phyloP scores from a whole-genome alignment of 495 filamentous ascomycete genomes.

The Aspergillus taichungensis region DNA sequence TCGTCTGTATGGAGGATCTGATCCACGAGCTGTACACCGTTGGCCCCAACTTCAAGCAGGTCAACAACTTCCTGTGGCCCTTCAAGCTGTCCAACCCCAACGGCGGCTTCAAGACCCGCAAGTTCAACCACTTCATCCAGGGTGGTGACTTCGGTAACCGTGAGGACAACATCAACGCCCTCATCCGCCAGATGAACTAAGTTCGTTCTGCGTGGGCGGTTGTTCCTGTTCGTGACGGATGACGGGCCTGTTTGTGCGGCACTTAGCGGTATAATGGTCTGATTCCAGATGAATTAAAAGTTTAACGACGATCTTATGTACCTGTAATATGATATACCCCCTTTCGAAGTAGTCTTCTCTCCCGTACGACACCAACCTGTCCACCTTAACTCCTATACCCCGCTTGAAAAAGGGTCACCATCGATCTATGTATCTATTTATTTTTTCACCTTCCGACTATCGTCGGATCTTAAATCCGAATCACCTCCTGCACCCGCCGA shows the following conservation, averaged over 20 bases:
- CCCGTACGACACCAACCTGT: no score
- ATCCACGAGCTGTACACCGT: constrained; percentile 99
- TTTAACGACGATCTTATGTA: constrained; percentile 28
- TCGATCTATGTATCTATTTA: no score
- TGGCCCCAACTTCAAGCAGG: constrained; percentile 99
- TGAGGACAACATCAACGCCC: constrained; percentile 95
- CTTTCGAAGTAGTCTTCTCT: no score
- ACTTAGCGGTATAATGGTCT: constrained; percentile 37
- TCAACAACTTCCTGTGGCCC: constrained; percentile 99
- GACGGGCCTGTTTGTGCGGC: constrained; percentile 24
- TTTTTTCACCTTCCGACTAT: no score
- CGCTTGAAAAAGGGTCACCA: no score
- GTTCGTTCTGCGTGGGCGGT: constrained; percentile 22
- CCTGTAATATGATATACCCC: constrained; percentile 1
- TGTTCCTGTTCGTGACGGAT: constrained; percentile 26
- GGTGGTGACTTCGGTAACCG: constrained; percentile 97
- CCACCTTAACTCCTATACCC: no score
- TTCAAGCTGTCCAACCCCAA: constrained; percentile 99
- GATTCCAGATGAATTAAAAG: constrained; percentile 28
- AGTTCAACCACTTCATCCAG: constrained; percentile 99
- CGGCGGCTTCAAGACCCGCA: constrained; percentile 88
- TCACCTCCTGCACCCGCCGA: constrained; percentile 50
- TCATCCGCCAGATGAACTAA: constrained; percentile 99
- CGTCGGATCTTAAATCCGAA: constrained; percentile 34
- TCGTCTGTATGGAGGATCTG: constrained; percentile 98